A percentile compares a stretch with the other conserved stretches of the same genome.
These are phyloP conservation scores for Aspergillus mulundensis DNA, from an alignment of 495 filamentous ascomycete species.

Conservation along the genomic window DNA sequence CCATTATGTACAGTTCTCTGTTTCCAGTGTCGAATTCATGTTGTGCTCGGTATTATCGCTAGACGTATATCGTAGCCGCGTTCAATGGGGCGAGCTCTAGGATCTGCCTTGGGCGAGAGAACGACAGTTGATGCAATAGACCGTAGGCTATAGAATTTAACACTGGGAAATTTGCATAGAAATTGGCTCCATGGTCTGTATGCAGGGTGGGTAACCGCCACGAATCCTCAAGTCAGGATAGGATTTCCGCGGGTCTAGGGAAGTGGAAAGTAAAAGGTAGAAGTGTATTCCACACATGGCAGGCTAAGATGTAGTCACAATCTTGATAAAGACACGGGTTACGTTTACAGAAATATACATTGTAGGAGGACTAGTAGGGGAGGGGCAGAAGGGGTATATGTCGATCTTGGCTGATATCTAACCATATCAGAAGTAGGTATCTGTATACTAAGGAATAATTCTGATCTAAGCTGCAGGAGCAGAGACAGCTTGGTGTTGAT, in stretches of 20 bases:
- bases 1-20: too few relatives aligned
- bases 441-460: not conserved
- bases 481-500: conserved; percentile 15
- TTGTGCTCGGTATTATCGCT: too few relatives aligned
- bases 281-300: not conserved
- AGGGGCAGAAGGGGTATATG: conserved; percentile 17
- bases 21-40: too few relatives aligned
- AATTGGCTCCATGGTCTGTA: too few relatives aligned
- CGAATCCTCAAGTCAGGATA: not conserved
- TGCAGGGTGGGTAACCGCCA: too few relatives aligned
- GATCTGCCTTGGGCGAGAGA: too few relatives aligned
- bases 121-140: too few relatives aligned
- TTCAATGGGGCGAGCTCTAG: too few relatives aligned
- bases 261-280: not conserved
- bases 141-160: too few relatives aligned
- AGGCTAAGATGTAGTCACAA: not conserved
- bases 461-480: conserved; percentile 30
- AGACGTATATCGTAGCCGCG: too few relatives aligned
- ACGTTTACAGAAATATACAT: conserved; percentile 7
- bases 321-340: conserved; percentile 3
- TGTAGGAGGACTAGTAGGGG: not conserved
- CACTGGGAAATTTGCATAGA: too few relatives aligned
- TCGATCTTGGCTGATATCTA: conserved; percentile 1
- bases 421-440: conserved; percentile 1
- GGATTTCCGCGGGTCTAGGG: not conserved